phyloP scores from a whole-genome alignment of 345 rosid species.

The Lumnitzera littorea region DNA sequence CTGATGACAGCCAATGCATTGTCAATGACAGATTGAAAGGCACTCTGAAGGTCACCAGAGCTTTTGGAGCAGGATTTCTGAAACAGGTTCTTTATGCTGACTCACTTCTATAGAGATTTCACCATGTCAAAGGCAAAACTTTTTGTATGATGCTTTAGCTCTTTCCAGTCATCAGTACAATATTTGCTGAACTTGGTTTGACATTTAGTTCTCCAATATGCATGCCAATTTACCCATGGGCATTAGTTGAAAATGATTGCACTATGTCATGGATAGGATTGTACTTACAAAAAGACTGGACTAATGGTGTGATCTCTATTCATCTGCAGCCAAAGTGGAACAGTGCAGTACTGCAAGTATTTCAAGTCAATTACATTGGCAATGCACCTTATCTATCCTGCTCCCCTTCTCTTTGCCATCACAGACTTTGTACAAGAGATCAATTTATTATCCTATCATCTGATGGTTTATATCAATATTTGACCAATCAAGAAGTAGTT shows the following conservation, averaged over 20 bases:
- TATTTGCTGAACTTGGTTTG: too few relatives aligned
- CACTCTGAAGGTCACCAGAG: slow-evolving; percentile 92
- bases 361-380: slow-evolving; percentile 81
- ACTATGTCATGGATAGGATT: too few relatives aligned
- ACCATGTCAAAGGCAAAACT: neutral
- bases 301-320: slow-evolving; percentile 7
- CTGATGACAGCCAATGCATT: slow-evolving; percentile 83
- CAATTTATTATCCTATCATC: slow-evolving; percentile 90
- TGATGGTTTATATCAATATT: slow-evolving; percentile 92
- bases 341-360: slow-evolving; percentile 74
- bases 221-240: too few relatives aligned
- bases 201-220: too few relatives aligned
- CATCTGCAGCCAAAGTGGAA: slow-evolving; percentile 80
- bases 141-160: too few relatives aligned
- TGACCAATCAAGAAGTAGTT: slow-evolving; percentile 89
- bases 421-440: slow-evolving; percentile 68
- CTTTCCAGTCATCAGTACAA: too few relatives aligned
- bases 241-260: too few relatives aligned
- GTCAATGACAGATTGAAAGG: slow-evolving; percentile 93
- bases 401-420: slow-evolving; percentile 79
- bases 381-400: slow-evolving; percentile 82
- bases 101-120: neutral
- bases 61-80: slow-evolving; percentile 96
- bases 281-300: neutral
- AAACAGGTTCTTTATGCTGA: slow-evolving; percentile 50